Base-by-base conservation (phyloP, 257 asterid genomes). In the Handroanthus guayacan region DNA sequence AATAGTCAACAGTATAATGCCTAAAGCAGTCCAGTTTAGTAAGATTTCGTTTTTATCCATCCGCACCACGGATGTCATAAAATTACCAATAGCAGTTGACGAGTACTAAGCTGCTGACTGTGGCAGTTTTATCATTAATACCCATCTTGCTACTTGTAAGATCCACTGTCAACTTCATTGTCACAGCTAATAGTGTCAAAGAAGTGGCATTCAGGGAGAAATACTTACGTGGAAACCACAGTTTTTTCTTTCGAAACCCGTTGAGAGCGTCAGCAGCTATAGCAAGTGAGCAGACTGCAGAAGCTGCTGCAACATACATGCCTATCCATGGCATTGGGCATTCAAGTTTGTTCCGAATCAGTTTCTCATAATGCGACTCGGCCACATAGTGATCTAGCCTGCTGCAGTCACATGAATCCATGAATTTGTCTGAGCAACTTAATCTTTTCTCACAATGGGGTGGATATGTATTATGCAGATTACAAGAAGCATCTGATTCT, bases 131-230 rank as follows among this genome's bases (percentile, higher is more conserved):
- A 47, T 63, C 78, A 0, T 11, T 4, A 13, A n/a, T 2, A 0
- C 58, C 58, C 18, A n/a, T 52, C 18, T 73, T 67, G 1, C 13
- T 25, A 61, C 61, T 50, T 0, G 69, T 73, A 9, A 77, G 82
- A 25, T 81, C 85, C 11, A 72, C 36, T 0, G 82, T 74, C 5
- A 78, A 69, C 75, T 81, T 81, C 80, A 78, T 52, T 5, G 79
- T 77, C 17, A 52, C 20, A n/a, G 58, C 2, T 13, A 52, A 13
- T 13, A 52, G 5, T 52, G 58, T 52, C 20, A 41, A 41, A 8
- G 45, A 41, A 41, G 8, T 5, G 8, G 45, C 45, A 41, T 41
- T 41, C 1, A 41, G 45, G 0, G 45, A 41, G 45, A 41, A 41
- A 41, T 41, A 5, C 45, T 41, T 3, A 41, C 45, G 1, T n/a